Evolutionary conservation across 257 asterid genomes (phyloP).

Genomic region (Gentiana straminea): DNA sequence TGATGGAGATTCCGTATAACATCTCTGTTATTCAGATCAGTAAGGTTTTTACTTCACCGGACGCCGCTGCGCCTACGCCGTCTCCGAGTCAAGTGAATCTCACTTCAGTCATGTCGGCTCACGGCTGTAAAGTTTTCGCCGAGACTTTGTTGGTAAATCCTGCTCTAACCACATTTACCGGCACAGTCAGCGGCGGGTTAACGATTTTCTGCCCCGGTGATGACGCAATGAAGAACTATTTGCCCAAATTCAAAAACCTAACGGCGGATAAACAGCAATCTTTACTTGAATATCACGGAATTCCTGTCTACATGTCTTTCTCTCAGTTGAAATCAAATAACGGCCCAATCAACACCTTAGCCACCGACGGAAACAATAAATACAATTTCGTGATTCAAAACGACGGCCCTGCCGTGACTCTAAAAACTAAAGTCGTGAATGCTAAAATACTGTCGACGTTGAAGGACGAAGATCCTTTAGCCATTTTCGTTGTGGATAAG

Average conservation of each 20-base stretch:
- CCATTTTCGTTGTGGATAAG: slow-evolving; percentile 32
- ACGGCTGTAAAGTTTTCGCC: slow-evolving; percentile 68
- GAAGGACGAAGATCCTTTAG: slow-evolving; percentile 39
- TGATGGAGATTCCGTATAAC: slow-evolving; percentile 42
- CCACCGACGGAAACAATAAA: slow-evolving; percentile 44
- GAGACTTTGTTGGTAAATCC: slow-evolving; percentile 38
- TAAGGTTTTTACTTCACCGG: slow-evolving; percentile 31
- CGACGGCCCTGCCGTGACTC: slow-evolving; percentile 44
- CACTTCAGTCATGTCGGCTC: slow-evolving; percentile 50
- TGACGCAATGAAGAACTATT: slow-evolving; percentile 48
- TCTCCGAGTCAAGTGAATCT: slow-evolving; percentile 40
- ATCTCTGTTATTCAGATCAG: slow-evolving; percentile 67
- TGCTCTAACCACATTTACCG: slow-evolving; percentile 41
- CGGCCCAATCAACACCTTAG: slow-evolving; percentile 40
- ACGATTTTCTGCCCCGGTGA: slow-evolving; percentile 70
- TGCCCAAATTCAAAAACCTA: slow-evolving; percentile 45
- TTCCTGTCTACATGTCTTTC: slow-evolving; percentile 37
- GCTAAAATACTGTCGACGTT: slow-evolving; percentile 40
- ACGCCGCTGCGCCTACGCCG: slow-evolving; percentile 67
- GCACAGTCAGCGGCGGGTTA: slow-evolving; percentile 41
- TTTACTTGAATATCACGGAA: slow-evolving; percentile 40
- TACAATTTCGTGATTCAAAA: slow-evolving; percentile 39
- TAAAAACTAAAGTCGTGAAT: slow-evolving; percentile 33
- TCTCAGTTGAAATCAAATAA: slow-evolving; percentile 41
- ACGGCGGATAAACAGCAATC: slow-evolving; percentile 32